These are phyloP conservation scores for Linnemannia zychae DNA, from an alignment of 192 early-diverging fungal genomes.

Conservation along the genomic window DNA sequence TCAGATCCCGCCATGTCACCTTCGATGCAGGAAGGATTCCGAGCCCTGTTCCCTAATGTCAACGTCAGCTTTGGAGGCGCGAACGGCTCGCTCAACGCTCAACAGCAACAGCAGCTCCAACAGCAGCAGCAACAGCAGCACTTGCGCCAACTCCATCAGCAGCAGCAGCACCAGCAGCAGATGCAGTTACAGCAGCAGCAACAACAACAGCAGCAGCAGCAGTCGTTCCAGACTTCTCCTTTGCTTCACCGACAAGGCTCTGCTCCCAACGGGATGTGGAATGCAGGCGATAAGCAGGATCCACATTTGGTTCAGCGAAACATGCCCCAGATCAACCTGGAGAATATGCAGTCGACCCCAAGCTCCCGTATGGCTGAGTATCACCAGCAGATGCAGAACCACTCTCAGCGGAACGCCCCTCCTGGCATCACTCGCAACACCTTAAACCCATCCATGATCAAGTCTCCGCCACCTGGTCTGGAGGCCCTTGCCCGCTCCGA, in stretches of 20 bases:
- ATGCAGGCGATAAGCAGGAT: slow-evolving; percentile 28
- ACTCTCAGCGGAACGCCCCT: slow-evolving; percentile 32
- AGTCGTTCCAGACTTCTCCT: slow-evolving; percentile 18
- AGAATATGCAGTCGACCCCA: slow-evolving; percentile 35
- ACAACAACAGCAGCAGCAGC: slow-evolving; percentile 23
- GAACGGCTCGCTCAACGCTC: slow-evolving; percentile 26
- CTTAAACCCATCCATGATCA: slow-evolving; percentile 26
- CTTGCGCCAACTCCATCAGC: slow-evolving; percentile 36
- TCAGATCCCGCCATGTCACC: slow-evolving; percentile 30
- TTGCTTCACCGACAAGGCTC: slow-evolving; percentile 31
- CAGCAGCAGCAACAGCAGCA: slow-evolving; percentile 34
- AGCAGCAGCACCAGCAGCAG: slow-evolving; percentile 24
- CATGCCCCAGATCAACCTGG: slow-evolving; percentile 46
- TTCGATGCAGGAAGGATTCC: slow-evolving; percentile 65
- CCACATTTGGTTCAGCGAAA: slow-evolving; percentile 14
- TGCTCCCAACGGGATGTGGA: slow-evolving; percentile 25
- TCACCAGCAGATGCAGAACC: slow-evolving; percentile 42
- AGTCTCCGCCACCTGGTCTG: slow-evolving; percentile 51
- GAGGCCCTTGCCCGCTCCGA: slow-evolving; percentile 30
- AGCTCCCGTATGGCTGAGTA: slow-evolving; percentile 52
- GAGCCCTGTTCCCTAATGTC: slow-evolving; percentile 69
- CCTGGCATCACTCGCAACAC: slow-evolving; percentile 44
- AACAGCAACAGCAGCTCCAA: slow-evolving; percentile 41
- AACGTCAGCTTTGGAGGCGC: slow-evolving; percentile 65
- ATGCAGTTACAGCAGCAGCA: slow-evolving; percentile 15